phyloP scores from a whole-genome alignment of 768 basidiomycete species.

The Flagelloscypha sp. region DNA sequence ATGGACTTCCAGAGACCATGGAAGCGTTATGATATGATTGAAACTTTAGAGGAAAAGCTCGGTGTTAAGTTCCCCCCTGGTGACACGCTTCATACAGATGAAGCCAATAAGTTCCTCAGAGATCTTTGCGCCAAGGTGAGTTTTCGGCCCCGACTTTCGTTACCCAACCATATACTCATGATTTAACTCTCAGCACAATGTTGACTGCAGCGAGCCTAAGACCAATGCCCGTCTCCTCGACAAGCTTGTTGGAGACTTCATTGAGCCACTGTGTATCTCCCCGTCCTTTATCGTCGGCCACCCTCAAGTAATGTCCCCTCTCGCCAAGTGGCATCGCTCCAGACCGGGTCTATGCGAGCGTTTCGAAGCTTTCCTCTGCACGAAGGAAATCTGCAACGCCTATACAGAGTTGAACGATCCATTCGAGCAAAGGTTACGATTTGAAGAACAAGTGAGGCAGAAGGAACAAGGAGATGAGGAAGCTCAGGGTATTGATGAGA shows the following conservation, averaged over 20 bases:
- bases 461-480: conserved; percentile 98
- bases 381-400: conserved; percentile 97
- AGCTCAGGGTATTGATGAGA: conserved; percentile 95
- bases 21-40: conserved; percentile 99
- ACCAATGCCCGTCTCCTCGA: conserved; percentile 93
- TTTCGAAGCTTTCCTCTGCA: conserved; percentile 97
- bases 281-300: conserved; percentile 98
- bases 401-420: conserved; percentile 99
- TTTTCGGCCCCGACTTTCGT: not conserved
- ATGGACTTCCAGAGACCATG: conserved; percentile 91
- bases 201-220: conserved; percentile 92
- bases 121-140: conserved; percentile 78
- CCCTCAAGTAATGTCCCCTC: conserved; percentile 98
- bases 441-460: conserved; percentile 92
- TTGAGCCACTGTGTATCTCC: conserved; percentile 93
- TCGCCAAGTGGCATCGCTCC: conserved; percentile 98
- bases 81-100: conserved; percentile 77
- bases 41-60: conserved; percentile 89
- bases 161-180: conserved; percentile 4
- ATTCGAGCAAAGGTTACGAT: conserved; percentile 89
- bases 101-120: conserved; percentile 82
- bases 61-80: conserved; percentile 89
- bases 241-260: conserved; percentile 98
- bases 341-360: conserved; percentile 96
- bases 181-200: conserved; percentile 59